These are phyloP conservation scores for Coffea eugenioides DNA, from an alignment of 257 asterid species.

Conservation along the genomic window DNA sequence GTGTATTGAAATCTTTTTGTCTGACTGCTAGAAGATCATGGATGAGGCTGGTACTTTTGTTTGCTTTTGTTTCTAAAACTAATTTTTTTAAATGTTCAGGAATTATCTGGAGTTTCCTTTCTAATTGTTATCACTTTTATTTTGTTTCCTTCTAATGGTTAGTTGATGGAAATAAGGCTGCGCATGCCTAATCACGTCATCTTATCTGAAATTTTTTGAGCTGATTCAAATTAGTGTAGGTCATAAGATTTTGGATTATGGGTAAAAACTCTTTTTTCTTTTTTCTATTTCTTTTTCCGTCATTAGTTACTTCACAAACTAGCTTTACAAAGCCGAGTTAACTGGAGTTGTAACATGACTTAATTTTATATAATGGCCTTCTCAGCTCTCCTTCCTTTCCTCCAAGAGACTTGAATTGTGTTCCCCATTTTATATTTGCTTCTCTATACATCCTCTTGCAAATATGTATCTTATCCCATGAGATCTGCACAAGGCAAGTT, in stretches of 20 bases:
- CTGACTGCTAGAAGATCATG: not conserved
- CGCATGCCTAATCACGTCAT: not conserved
- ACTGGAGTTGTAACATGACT: not conserved
- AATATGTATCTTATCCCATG: not conserved
- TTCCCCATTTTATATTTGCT: not conserved
- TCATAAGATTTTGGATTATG: not conserved
- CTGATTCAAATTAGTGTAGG: not conserved
- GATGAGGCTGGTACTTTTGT: not conserved
- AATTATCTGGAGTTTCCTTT: no score
- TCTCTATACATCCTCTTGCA: not conserved
- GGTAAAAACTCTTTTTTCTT: not conserved
- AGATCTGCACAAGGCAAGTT: not conserved
- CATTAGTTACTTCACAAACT: not conserved
- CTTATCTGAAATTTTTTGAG: not conserved
- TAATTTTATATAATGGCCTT: not conserved
- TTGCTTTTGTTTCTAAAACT: no score
- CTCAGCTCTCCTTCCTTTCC: not conserved
- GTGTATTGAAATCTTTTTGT: no score
- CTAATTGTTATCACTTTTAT: no score
- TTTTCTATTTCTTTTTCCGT: not conserved
- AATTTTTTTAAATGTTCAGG: no score
- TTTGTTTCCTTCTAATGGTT: no score
- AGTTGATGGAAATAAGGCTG: not conserved
- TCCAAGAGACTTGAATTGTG: not conserved
- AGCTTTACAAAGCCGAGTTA: not conserved